Conservation (phyloP, 2,329 filamentous ascomycete species). For the Exophiala aquamarina region DNA sequence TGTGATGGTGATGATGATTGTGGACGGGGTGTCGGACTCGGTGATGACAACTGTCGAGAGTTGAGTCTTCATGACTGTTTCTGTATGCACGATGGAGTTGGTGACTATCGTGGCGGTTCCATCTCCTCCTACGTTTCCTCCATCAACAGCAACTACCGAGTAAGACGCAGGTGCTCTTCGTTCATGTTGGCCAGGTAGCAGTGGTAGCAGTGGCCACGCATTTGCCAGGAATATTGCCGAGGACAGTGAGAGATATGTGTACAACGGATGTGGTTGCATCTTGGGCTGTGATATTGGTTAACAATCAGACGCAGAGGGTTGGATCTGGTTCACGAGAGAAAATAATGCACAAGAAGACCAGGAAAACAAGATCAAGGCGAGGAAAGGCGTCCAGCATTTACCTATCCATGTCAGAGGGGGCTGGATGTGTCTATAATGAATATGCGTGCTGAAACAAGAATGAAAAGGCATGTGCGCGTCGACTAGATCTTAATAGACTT, state of each 20-base stretch:
- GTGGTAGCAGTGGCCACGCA: conserved; percentile 15
- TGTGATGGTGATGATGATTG: conserved; percentile 25
- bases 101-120: conserved; percentile 27
- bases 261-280: conserved; percentile 15
- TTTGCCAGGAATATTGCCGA: conserved; percentile 14
- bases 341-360: not conserved
- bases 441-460: not conserved
- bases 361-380: not conserved
- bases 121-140: conserved; percentile 28
- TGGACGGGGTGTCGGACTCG: conserved; percentile 23
- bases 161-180: conserved; percentile 29
- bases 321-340: conserved; percentile 4
- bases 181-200: conserved; percentile 11
- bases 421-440: conserved; percentile 10
- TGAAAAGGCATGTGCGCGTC: conserved; percentile 13
- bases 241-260: conserved; percentile 8
- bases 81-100: conserved; percentile 26
- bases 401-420: conserved; percentile 19
- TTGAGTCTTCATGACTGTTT: conserved; percentile 31
- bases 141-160: conserved; percentile 36
- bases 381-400: conserved; percentile 16
- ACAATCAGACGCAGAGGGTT: conserved; percentile 1
- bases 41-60: conserved; percentile 28
- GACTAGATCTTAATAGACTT: too few relatives aligned
- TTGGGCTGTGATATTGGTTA: conserved; percentile 1